Conservation (phyloP, 192 early-diverging fungal genomes). For the Umbelopsis ramanniana region DNA sequence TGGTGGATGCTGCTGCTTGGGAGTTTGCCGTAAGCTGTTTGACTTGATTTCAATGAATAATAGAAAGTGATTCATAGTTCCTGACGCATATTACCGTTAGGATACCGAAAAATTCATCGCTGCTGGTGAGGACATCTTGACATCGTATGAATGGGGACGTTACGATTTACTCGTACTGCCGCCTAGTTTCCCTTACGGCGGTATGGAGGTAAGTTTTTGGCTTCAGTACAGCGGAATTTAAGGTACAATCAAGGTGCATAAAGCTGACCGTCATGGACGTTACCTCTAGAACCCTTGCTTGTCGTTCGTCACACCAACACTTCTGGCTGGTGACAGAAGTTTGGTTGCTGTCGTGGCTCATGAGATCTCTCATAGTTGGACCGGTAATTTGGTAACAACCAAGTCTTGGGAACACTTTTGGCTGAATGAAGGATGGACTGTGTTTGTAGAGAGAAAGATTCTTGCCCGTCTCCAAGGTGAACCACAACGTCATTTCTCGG, state of each 20-base stretch:
- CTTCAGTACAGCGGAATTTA: background rate
- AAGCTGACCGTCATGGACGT: background rate
- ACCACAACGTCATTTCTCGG: conserved; percentile 74
- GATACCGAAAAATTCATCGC: conserved; percentile 69
- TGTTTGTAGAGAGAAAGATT: conserved; percentile 94
- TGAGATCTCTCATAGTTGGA: conserved; percentile 93
- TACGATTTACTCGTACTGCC: conserved; percentile 94
- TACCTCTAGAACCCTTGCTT: conserved; percentile 92
- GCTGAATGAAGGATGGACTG: conserved; percentile 97
- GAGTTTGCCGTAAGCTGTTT: conserved; percentile 74
- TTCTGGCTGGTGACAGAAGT: conserved; percentile 93
- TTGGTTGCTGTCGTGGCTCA: conserved; percentile 94
- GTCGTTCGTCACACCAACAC: conserved; percentile 98
- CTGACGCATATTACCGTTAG: background rate
- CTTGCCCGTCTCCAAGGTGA: conserved; percentile 77
- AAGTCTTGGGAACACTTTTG: conserved; percentile 85
- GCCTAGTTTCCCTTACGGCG: conserved; percentile 79
- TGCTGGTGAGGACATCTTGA: conserved; percentile 75
- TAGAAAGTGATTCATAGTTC: background rate
- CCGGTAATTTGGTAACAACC: conserved; percentile 86
- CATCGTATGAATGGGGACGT: conserved; percentile 94
- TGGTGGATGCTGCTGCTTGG: conserved; percentile 87
- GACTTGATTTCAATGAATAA: background rate
- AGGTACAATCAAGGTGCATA: background rate
- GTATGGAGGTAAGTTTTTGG: conserved; percentile 44